These are phyloP conservation scores for Colletotrichum sp. DNA, from an alignment of 2,329 filamentous ascomycete genomes.

Conservation along the genomic window DNA sequence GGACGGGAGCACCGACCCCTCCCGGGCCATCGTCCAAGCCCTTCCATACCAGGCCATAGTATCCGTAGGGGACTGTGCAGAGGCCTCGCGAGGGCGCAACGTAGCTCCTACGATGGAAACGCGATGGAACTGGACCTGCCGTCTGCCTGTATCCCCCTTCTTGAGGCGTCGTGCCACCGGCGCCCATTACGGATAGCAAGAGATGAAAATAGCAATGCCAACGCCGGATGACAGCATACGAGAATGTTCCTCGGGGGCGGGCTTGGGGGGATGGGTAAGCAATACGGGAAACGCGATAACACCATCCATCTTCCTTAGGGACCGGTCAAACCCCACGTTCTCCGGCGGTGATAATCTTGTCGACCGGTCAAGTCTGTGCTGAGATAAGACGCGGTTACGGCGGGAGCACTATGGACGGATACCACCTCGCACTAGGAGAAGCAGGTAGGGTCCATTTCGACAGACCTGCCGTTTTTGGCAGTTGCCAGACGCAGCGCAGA, in stretches of 20 bases:
- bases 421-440: neutral
- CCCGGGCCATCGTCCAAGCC: neutral
- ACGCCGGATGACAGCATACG: constrained; percentile 5
- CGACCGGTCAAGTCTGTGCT: neutral
- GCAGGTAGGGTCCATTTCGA: neutral
- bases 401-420: neutral
- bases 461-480: neutral
- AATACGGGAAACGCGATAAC: neutral
- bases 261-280: neutral
- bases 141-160: neutral
- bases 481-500: neutral
- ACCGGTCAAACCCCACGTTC: neutral
- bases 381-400: neutral
- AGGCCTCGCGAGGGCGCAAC: neutral
- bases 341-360: neutral
- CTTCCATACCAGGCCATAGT: neutral
- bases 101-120: neutral
- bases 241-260: neutral
- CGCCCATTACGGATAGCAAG: neutral
- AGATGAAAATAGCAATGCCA: constrained; percentile 6
- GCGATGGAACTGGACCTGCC: neutral
- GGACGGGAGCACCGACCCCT: neutral
- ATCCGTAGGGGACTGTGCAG: neutral
- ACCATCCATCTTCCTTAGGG: neutral
- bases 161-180: neutral